Conservation (phyloP, 495 filamentous ascomycete genomes). For the Daldinia concentrica region DNA sequence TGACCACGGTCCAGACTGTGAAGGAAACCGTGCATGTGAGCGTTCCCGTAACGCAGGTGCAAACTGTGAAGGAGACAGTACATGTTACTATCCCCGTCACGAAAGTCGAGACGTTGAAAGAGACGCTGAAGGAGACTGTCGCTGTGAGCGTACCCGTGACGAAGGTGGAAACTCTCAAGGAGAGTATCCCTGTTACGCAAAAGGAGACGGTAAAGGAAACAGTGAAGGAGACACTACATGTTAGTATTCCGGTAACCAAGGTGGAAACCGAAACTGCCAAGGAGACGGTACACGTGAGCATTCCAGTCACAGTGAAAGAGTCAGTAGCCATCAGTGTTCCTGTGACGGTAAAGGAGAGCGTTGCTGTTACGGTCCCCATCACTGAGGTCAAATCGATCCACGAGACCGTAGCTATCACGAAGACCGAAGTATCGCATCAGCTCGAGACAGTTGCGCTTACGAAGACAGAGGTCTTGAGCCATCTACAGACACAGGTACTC, state of each 20-base stretch:
- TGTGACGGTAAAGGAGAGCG: slow-evolving; percentile 18
- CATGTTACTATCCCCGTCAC: slow-evolving; percentile 23
- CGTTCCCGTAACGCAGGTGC: slow-evolving; percentile 10
- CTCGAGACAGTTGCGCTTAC: slow-evolving; percentile 21
- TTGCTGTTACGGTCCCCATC: slow-evolving; percentile 9
- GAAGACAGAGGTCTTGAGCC: slow-evolving; percentile 28
- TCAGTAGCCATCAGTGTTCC: slow-evolving; percentile 15
- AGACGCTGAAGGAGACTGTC: neutral
- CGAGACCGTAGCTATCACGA: slow-evolving; percentile 22
- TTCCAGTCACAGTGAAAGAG: slow-evolving; percentile 28
- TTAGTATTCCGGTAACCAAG: slow-evolving; percentile 19
- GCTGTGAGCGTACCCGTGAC: slow-evolving; percentile 19
- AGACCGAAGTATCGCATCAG: slow-evolving; percentile 23
- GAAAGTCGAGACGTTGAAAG: slow-evolving; percentile 16
- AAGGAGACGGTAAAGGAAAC: slow-evolving; percentile 5
- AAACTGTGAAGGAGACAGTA: slow-evolving; percentile 21
- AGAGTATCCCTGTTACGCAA: slow-evolving; percentile 15
- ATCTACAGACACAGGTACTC: slow-evolving; percentile 15
- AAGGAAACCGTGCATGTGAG: slow-evolving; percentile 22
- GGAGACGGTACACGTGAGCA: slow-evolving; percentile 20
- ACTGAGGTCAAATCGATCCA: slow-evolving; percentile 19
- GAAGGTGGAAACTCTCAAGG: slow-evolving; percentile 11
- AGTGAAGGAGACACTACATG: slow-evolving; percentile 10
- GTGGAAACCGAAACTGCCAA: slow-evolving; percentile 19
- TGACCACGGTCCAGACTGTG: slow-evolving; percentile 17